Percentiles rank a stretch among this genome's conserved stretches.
These are phyloP conservation scores for Aspergillus nidulans DNA, from an alignment of 495 filamentous ascomycete species.

Conservation along the genomic window DNA sequence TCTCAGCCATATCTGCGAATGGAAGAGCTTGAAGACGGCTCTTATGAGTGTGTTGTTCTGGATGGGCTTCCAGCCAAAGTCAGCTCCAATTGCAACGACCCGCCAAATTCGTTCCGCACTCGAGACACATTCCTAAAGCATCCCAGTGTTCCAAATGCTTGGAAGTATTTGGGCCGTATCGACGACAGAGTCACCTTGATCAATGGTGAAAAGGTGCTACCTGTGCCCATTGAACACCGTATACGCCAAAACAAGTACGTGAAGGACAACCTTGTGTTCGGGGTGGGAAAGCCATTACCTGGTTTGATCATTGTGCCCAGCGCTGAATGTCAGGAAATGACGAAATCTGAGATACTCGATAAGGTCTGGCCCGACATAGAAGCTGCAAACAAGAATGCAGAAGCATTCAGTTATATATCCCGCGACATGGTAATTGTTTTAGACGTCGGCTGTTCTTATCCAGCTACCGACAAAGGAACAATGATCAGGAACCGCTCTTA, in stretches of 20 bases:
- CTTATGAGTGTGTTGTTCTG: slow-evolving; percentile 56
- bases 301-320: slow-evolving; percentile 40
- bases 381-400: slow-evolving; percentile 29
- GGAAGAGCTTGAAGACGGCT: slow-evolving; percentile 43
- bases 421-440: slow-evolving; percentile 42
- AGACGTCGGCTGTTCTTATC: slow-evolving; percentile 33
- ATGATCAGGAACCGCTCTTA: slow-evolving; percentile 46
- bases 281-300: slow-evolving; percentile 15
- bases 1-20: slow-evolving; percentile 41
- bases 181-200: slow-evolving; percentile 57
- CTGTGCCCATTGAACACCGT: slow-evolving; percentile 53
- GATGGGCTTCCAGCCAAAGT: slow-evolving; percentile 58
- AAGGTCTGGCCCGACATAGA: slow-evolving; percentile 40
- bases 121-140: slow-evolving; percentile 50
- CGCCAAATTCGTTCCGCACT: slow-evolving; percentile 31
- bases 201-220: slow-evolving; percentile 68
- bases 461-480: slow-evolving; percentile 44
- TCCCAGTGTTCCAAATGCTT: slow-evolving; percentile 45
- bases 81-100: slow-evolving; percentile 55
- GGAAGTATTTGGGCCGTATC: slow-evolving; percentile 54
- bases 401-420: slow-evolving; percentile 43
- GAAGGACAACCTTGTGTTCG: slow-evolving; percentile 24
- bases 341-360: slow-evolving; percentile 33
- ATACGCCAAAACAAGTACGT: slow-evolving; percentile 19
- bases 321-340: slow-evolving; percentile 19